Conservation (phyloP, 352 stramenopile species). For the Globisporangium barbulae region DNA sequence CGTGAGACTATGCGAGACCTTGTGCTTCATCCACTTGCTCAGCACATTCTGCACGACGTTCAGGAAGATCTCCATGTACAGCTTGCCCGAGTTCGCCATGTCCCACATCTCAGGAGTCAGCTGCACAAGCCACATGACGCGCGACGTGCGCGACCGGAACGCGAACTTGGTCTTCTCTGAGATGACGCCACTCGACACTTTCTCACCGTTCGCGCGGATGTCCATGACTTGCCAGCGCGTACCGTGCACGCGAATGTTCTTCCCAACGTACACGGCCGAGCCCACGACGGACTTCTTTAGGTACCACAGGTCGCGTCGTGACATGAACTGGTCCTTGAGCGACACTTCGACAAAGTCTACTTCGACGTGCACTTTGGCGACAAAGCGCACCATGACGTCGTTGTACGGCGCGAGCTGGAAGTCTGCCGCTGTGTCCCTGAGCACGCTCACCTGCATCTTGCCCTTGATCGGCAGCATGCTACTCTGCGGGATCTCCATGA, state of each 20-base stretch:
- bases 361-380: conserved; percentile 70
- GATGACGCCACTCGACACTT: conserved; percentile 92
- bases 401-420: conserved; percentile 78
- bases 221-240: conserved; percentile 89
- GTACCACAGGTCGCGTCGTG: conserved; percentile 90
- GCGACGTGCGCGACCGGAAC: conserved; percentile 91
- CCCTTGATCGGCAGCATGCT: conserved; percentile 64
- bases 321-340: conserved; percentile 92
- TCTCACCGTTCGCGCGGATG: conserved; percentile 74
- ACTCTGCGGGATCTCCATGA: conserved; percentile 72
- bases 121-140: conserved; percentile 98
- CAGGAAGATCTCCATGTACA: conserved; percentile 92
- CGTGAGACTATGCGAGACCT: conserved; percentile 90
- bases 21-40: conserved; percentile 89
- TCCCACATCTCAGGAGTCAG: conserved; percentile 95
- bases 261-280: conserved; percentile 70
- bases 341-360: conserved; percentile 90
- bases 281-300: conserved; percentile 68
- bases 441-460: conserved; percentile 77
- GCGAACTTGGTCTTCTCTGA: conserved; percentile 96
- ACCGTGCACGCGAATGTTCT: conserved; percentile 71
- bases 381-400: conserved; percentile 78
- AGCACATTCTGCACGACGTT: conserved; percentile 77
- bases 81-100: conserved; percentile 81
- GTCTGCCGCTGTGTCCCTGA: conserved; percentile 74